Conservation (phyloP, 768 basidiomycete species). For the Mycena indigotica region DNA sequence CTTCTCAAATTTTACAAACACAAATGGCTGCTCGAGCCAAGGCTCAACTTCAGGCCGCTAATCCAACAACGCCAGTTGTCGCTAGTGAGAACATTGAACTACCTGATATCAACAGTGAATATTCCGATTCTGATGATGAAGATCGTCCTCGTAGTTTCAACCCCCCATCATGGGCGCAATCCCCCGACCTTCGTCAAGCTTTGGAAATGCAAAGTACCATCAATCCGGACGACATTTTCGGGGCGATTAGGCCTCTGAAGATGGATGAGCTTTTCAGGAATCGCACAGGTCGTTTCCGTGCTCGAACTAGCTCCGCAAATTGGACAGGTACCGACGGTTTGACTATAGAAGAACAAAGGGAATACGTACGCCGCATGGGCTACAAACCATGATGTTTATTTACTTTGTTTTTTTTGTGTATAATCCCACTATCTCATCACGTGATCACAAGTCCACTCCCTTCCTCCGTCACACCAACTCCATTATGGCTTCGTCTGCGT, state of each 20-base stretch:
- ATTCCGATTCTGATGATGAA: conserved; percentile 95
- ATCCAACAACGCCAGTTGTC: conserved; percentile 47
- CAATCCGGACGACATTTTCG: conserved; percentile 92
- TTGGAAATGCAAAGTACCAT: conserved; percentile 82
- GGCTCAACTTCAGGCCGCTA: conserved; percentile 65
- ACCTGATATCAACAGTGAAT: conserved; percentile 95
- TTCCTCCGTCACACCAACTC: conserved; percentile 4
- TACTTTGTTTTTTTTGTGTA: too few relatives aligned
- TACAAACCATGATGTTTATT: conserved; percentile 42
- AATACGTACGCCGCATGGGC: conserved; percentile 92
- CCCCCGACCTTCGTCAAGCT: conserved; percentile 79
- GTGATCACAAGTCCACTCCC: not conserved
- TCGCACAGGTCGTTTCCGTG: conserved; percentile 79
- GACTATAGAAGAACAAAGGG: conserved; percentile 79
- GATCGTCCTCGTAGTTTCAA: conserved; percentile 71
- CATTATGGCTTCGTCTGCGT: conserved; percentile 74
- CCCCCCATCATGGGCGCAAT: conserved; percentile 89
- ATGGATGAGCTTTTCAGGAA: conserved; percentile 94
- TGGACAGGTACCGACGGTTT: conserved; percentile 93
- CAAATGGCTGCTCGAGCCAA: conserved; percentile 75
- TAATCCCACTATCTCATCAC: too few relatives aligned
- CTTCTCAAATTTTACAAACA: conserved; percentile 62
- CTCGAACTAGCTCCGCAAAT: conserved; percentile 91
- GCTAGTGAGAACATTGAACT: conserved; percentile 85
- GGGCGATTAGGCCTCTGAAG: conserved; percentile 76